These are phyloP conservation scores for Alternaria atra DNA, from an alignment of 2,329 filamentous ascomycete genomes.

Conservation along the genomic window DNA sequence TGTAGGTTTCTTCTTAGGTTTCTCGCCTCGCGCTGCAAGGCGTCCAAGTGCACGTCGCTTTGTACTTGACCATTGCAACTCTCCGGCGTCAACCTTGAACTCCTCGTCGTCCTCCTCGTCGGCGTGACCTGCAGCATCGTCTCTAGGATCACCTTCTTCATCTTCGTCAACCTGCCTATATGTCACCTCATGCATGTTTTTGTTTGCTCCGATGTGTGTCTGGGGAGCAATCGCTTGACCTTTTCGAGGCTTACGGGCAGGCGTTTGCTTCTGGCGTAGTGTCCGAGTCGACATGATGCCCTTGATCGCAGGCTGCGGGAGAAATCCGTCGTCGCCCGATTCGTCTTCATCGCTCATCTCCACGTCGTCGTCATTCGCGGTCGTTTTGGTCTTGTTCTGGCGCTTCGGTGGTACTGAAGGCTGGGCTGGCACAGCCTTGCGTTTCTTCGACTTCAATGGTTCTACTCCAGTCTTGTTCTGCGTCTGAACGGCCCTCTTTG, in stretches of 20 bases:
- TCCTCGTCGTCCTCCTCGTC: not conserved
- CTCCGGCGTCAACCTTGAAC: not conserved
- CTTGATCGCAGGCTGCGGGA: not conserved
- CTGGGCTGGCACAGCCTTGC: not conserved
- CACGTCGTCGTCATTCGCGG: not conserved
- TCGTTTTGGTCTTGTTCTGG: not conserved
- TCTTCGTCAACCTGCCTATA: not conserved
- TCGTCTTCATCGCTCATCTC: not conserved
- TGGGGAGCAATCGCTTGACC: rapidly evolving
- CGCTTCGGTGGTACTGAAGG: not conserved
- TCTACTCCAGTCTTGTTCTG: not conserved
- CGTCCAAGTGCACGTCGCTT: not conserved
- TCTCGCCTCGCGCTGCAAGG: not conserved
- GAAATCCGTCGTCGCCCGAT: not conserved
- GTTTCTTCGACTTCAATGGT: not conserved
- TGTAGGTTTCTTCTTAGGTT: not conserved
- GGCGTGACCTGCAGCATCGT: not conserved
- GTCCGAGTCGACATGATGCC: not conserved
- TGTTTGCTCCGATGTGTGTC: not conserved
- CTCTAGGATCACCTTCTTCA: not conserved
- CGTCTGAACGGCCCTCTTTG: not conserved
- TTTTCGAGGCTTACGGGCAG: not conserved
- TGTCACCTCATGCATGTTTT: not conserved
- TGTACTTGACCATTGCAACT: not conserved
- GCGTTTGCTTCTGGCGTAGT: not conserved